A percentile compares a stretch with the other conserved stretches of the same genome.
phyloP scores from a whole-genome alignment of 1,139 yeast species.

The Petasospora fabianii region DNA sequence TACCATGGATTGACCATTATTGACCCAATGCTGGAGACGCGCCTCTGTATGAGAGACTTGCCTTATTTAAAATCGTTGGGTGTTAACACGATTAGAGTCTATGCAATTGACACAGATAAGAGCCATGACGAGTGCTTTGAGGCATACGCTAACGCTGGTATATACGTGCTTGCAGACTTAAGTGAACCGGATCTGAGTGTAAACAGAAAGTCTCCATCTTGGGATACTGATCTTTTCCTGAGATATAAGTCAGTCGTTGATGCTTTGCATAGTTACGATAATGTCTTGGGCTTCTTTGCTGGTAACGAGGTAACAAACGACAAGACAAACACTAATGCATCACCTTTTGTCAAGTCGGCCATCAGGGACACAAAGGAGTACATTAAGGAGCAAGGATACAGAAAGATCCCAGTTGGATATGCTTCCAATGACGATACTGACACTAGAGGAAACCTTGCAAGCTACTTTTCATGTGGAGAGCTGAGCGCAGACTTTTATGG shows the following conservation, averaged over 20 bases:
- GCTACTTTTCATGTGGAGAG: slow-evolving; percentile 48
- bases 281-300: slow-evolving; percentile 55
- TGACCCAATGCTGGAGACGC: slow-evolving; percentile 49
- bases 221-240: slow-evolving; percentile 25
- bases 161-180: slow-evolving; percentile 52
- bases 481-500: slow-evolving; percentile 50
- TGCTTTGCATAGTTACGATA: slow-evolving; percentile 43
- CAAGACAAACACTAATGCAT: slow-evolving; percentile 43
- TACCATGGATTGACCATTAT: slow-evolving; percentile 38
- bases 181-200: slow-evolving; percentile 52
- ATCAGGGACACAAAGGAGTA: slow-evolving; percentile 53
- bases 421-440: slow-evolving; percentile 55
- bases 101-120: slow-evolving; percentile 47
- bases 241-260: slow-evolving; percentile 59
- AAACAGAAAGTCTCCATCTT: slow-evolving; percentile 45
- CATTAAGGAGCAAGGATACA: slow-evolving; percentile 39
- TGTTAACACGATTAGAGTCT: slow-evolving; percentile 52
- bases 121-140: slow-evolving; percentile 47
- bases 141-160: slow-evolving; percentile 48
- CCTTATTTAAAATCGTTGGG: slow-evolving; percentile 44
- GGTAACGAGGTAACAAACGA: slow-evolving; percentile 61
- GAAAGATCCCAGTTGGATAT: slow-evolving; percentile 58
- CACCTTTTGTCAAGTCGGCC: slow-evolving; percentile 63
- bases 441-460: slow-evolving; percentile 41
- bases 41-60: slow-evolving; percentile 49